Evolutionary conservation across 2,329 filamentous ascomycete genomes (phyloP).

Genomic region (Aspergillus uvarum): DNA sequence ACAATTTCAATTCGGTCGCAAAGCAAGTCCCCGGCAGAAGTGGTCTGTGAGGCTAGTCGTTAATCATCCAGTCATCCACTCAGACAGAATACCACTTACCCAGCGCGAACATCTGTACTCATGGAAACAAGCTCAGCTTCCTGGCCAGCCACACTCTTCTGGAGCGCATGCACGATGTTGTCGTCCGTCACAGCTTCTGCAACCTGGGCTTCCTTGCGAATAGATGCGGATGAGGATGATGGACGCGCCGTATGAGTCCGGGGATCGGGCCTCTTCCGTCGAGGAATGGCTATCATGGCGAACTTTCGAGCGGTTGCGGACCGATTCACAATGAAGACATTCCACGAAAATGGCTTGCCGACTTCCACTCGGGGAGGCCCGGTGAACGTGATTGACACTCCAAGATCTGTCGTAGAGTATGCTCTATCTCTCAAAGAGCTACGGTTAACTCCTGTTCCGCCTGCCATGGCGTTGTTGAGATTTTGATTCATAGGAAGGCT

Average conservation of each 20-base stretch:
- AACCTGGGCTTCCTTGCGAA: slow-evolving; percentile 38
- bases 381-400: slow-evolving; percentile 57
- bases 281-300: slow-evolving; percentile 54
- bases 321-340: slow-evolving; percentile 60
- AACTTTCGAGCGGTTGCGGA: slow-evolving; percentile 55
- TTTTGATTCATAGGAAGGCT: slow-evolving; percentile 40
- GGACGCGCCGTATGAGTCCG: slow-evolving; percentile 45
- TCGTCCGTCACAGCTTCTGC: slow-evolving; percentile 58
- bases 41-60: slow-evolving; percentile 40
- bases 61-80: slow-evolving; percentile 6
- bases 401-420: slow-evolving; percentile 43
- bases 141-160: slow-evolving; percentile 50
- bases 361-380: slow-evolving; percentile 51
- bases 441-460: slow-evolving; percentile 26
- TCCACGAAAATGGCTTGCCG: slow-evolving; percentile 56
- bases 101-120: slow-evolving; percentile 58
- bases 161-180: slow-evolving; percentile 56
- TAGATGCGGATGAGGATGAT: slow-evolving; percentile 47
- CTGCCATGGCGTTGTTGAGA: slow-evolving; percentile 19
- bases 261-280: slow-evolving; percentile 43
- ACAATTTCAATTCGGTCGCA: slow-evolving; percentile 56
- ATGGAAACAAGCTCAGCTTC: slow-evolving; percentile 56
- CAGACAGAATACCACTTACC: slow-evolving; percentile 42
- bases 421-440: slow-evolving; percentile 39
- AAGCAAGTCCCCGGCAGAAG: slow-evolving; percentile 57